These are phyloP conservation scores for Neopestalotiopsis rosae DNA, from an alignment of 2,329 filamentous ascomycete species.

Conservation along the genomic window DNA sequence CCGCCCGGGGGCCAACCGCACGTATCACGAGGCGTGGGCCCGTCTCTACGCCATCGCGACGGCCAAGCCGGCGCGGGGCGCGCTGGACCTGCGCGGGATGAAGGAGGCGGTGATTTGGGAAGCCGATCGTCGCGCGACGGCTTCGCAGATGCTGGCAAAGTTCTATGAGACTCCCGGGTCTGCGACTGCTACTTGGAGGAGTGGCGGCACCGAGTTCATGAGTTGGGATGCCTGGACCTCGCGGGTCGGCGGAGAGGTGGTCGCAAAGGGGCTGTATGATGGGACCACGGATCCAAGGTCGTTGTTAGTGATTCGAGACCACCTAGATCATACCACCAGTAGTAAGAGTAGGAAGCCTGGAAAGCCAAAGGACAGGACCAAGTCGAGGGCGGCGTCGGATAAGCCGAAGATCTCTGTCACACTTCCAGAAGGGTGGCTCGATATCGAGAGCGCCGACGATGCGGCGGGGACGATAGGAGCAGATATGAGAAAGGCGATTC, in stretches of 20 bases:
- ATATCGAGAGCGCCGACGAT: not conserved
- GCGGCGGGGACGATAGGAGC: not conserved
- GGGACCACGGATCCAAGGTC: not conserved
- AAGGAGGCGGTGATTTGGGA: conserved; percentile 8
- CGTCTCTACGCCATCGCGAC: not conserved
- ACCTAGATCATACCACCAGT: not conserved
- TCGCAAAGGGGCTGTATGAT: not conserved
- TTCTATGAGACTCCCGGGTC: not conserved
- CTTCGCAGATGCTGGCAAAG: conserved; percentile 3
- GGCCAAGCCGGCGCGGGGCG: not conserved
- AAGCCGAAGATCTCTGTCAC: not conserved
- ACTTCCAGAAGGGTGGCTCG: not conserved
- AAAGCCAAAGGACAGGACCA: not conserved
- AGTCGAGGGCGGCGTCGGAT: not conserved
- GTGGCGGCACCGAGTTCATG: not conserved
- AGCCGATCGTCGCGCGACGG: not conserved
- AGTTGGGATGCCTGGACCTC: not conserved
- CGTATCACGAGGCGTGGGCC: not conserved
- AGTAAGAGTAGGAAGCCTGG: not conserved
- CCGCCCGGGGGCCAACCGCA: not conserved
- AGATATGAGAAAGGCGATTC: not conserved
- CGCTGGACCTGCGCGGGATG: not conserved
- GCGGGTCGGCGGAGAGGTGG: not conserved
- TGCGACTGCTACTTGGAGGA: not conserved
- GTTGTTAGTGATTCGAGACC: not conserved